phyloP scores from a whole-genome alignment of 2,329 filamentous ascomycete species.

The Dendryphion nanum region DNA sequence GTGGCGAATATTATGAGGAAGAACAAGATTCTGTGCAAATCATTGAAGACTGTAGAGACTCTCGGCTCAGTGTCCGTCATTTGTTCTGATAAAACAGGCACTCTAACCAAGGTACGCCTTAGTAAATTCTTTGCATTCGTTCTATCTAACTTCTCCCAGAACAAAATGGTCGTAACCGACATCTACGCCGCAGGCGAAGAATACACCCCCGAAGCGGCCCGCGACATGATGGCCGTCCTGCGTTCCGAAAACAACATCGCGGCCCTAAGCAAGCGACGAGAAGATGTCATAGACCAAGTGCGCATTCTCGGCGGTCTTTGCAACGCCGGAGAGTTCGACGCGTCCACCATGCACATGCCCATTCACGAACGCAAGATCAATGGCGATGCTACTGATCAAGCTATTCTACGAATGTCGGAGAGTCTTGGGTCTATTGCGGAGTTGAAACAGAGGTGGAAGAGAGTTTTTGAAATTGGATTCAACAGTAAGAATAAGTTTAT shows the following conservation, averaged over 20 bases:
- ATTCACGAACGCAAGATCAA: constrained; percentile 63
- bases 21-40: constrained; percentile 77
- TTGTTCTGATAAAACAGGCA: constrained; percentile 76
- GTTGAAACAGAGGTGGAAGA: constrained; percentile 62
- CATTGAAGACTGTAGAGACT: constrained; percentile 74
- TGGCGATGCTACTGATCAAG: constrained; percentile 75
- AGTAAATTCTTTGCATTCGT: not conserved
- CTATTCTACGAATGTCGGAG: constrained; percentile 71
- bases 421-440: constrained; percentile 60
- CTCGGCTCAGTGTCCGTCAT: constrained; percentile 71
- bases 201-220: constrained; percentile 53
- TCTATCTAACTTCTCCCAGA: constrained; percentile 43
- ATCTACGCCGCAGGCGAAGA: constrained; percentile 58
- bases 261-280: constrained; percentile 18
- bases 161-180: constrained; percentile 72
- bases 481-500: constrained; percentile 86
- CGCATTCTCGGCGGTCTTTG: constrained; percentile 64
- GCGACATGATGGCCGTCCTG: constrained; percentile 29
- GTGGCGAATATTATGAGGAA: constrained; percentile 74
- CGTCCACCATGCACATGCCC: constrained; percentile 58
- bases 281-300: constrained; percentile 51
- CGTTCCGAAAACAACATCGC: constrained; percentile 39
- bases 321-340: constrained; percentile 75
- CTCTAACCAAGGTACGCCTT: constrained; percentile 51
- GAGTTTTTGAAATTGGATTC: constrained; percentile 62